Percentiles rank a stretch among this genome's conserved stretches.
Evolutionary conservation across 2,329 filamentous ascomycete species (phyloP).

Genomic region (Xylariales sp.): DNA sequence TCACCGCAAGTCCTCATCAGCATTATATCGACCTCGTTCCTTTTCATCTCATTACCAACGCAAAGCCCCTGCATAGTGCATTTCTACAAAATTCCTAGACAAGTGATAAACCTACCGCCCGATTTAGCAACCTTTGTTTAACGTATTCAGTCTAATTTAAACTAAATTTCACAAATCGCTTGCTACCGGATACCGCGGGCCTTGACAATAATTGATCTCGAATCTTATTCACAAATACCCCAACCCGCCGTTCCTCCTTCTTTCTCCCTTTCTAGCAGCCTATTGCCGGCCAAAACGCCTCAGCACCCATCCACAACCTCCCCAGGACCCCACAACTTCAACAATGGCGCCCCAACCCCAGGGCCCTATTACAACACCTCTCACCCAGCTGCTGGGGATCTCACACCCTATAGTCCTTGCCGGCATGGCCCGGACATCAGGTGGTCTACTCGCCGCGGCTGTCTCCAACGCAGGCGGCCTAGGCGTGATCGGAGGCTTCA

Average conservation of each 20-base stretch:
- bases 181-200: too few relatives aligned
- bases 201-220: not conserved
- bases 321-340: not conserved
- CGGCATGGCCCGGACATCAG: conserved; percentile 90
- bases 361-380: conserved; percentile 76
- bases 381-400: conserved; percentile 83
- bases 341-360: conserved; percentile 55
- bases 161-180: not conserved
- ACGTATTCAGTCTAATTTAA: not conserved
- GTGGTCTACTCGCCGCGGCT: conserved; percentile 81
- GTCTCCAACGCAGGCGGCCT: conserved; percentile 91
- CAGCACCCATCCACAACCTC: conserved; percentile 3
- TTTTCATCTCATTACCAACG: not conserved
- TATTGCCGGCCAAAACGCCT: not conserved
- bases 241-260: not conserved
- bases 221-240: not conserved
- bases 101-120: not conserved
- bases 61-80: not conserved
- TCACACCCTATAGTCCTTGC: conserved; percentile 90
- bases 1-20: not conserved
- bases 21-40: not conserved
- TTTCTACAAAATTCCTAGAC: not conserved
- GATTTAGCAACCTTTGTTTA: not conserved
- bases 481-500: conserved; percentile 77
- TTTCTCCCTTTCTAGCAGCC: not conserved